Conservation (phyloP, 73 alveolate genomes). For the Paramecium sonneborni region DNA sequence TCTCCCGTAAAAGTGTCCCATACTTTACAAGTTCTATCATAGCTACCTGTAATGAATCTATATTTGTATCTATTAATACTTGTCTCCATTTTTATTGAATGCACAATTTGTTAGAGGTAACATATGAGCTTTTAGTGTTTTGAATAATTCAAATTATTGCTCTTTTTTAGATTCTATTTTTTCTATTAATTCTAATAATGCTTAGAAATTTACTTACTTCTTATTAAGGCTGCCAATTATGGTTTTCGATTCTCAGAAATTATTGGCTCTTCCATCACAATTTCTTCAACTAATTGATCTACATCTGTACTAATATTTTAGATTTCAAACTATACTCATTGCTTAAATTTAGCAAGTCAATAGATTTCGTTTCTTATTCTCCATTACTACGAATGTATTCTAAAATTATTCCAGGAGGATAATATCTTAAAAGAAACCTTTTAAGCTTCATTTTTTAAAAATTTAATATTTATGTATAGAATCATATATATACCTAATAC, state of each 20-base stretch:
- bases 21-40: constrained; percentile 99
- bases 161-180: constrained; percentile 82
- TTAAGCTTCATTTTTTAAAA: constrained; percentile 89
- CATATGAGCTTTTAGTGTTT: constrained; percentile 97
- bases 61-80: constrained; percentile 39
- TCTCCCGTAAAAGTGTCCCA: constrained; percentile 98
- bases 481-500: neutral
- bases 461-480: constrained; percentile 15
- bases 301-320: constrained; percentile 80
- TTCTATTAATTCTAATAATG: constrained; percentile 82
- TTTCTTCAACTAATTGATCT: constrained; percentile 90
- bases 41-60: constrained; percentile 98
- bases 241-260: constrained; percentile 83
- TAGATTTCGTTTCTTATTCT: constrained; percentile 89
- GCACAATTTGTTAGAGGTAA: constrained; percentile 99
- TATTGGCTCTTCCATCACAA: constrained; percentile 95
- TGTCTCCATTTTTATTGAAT: constrained; percentile 97
- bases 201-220: constrained; percentile 43
- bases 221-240: constrained; percentile 41
- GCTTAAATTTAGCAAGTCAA: constrained; percentile 90
- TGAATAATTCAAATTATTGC: constrained; percentile 89
- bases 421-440: constrained; percentile 93
- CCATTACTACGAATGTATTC: constrained; percentile 93
- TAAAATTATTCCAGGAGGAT: constrained; percentile 98
- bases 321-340: constrained; percentile 35